Conservation (phyloP, 1,284 basidiomycete genomes). For the Cryptococcus neoformans region DNA sequence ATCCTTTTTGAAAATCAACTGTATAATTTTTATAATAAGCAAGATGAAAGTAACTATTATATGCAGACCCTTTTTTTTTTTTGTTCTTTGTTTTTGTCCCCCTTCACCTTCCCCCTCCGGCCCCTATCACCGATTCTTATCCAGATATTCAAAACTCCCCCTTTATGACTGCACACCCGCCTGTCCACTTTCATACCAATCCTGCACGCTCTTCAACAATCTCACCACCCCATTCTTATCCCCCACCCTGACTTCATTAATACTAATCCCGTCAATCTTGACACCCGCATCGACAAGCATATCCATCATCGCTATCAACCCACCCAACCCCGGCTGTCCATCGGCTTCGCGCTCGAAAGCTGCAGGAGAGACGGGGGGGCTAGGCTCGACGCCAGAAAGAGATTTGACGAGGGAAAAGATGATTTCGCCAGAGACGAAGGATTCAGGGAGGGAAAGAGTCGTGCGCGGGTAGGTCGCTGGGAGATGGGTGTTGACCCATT, state of each 20-base stretch:
- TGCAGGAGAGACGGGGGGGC: constrained; percentile 35
- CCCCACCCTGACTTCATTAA: constrained; percentile 80
- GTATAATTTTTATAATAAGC: too few relatives aligned
- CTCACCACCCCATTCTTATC: constrained; percentile 73
- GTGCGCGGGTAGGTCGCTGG: constrained; percentile 64
- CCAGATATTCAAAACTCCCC: too few relatives aligned
- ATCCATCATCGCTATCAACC: constrained; percentile 82
- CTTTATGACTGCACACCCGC: not conserved
- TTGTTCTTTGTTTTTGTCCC: too few relatives aligned
- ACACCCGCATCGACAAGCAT: constrained; percentile 83
- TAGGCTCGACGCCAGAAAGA: constrained; percentile 39
- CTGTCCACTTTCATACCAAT: constrained; percentile 18
- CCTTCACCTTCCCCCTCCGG: too few relatives aligned
- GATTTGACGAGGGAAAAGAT: constrained; percentile 50
- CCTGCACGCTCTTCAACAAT: constrained; percentile 63
- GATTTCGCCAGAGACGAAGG: constrained; percentile 50
- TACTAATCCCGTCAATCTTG: constrained; percentile 80
- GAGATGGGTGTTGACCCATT: constrained; percentile 82
- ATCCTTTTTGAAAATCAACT: too few relatives aligned
- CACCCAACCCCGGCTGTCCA: constrained; percentile 60
- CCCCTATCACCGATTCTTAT: too few relatives aligned
- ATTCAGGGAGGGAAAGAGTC: constrained; percentile 49
- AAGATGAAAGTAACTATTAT: too few relatives aligned
- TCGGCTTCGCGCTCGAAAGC: constrained; percentile 37
- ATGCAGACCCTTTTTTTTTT: too few relatives aligned